A percentile compares a stretch with the other conserved stretches of the same genome.
Evolutionary conservation across 352 stramenopile species (phyloP).

Genomic region (Nothophytophthora sp.): DNA sequence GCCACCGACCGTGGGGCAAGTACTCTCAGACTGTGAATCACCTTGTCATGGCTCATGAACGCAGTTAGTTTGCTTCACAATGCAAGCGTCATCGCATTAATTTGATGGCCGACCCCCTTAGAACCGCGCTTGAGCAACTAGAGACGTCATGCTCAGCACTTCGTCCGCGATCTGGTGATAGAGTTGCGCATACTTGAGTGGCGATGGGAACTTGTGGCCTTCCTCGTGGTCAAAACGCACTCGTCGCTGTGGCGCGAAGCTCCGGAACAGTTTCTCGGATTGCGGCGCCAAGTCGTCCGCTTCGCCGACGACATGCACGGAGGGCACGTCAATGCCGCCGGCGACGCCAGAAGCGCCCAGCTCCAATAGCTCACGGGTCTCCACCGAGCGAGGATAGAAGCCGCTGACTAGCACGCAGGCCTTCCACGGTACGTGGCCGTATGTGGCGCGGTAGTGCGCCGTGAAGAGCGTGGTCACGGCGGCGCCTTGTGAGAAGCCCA

Average conservation of each 20-base stretch:
- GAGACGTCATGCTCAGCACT: slow-evolving; percentile 41
- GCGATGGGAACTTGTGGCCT: slow-evolving; percentile 78
- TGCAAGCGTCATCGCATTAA: too few species aligned
- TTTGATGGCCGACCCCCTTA: too few species aligned
- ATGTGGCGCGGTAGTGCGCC: slow-evolving; percentile 48
- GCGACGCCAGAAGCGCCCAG: slow-evolving; percentile 26
- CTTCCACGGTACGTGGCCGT: slow-evolving; percentile 54
- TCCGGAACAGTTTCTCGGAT: slow-evolving; percentile 50
- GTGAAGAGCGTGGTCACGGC: slow-evolving; percentile 61
- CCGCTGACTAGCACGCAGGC: slow-evolving; percentile 64
- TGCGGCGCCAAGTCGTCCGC: slow-evolving; percentile 45
- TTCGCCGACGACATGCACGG: slow-evolving; percentile 67
- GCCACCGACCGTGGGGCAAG: too few species aligned
- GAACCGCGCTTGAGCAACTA: slow-evolving; percentile 13
- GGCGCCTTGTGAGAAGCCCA: slow-evolving; percentile 79
- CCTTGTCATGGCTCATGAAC: too few species aligned
- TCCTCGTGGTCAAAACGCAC: slow-evolving; percentile 68
- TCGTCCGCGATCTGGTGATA: slow-evolving; percentile 52
- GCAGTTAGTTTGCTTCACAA: too few species aligned
- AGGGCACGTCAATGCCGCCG: slow-evolving; percentile 53
- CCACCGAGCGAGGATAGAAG: slow-evolving; percentile 47
- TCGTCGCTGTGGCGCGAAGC: slow-evolving; percentile 36
- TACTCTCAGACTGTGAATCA: too few species aligned
- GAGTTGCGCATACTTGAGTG: slow-evolving; percentile 37
- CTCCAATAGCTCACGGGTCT: slow-evolving; percentile 59